phyloP scores from a whole-genome alignment of 495 filamentous ascomycete species.

The Xylaria cubensis region DNA sequence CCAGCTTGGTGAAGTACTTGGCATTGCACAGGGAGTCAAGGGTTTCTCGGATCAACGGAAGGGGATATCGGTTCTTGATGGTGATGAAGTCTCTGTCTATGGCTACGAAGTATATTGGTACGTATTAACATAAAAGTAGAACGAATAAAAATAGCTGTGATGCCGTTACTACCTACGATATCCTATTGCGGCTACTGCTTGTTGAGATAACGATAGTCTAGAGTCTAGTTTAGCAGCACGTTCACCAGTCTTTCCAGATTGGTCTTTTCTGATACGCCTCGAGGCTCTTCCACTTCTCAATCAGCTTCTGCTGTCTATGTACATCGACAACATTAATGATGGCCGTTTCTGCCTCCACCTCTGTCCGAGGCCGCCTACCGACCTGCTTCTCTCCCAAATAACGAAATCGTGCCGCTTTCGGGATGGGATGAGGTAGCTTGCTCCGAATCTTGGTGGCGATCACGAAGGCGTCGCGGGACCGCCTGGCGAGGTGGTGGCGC shows the following conservation, averaged over 20 bases:
- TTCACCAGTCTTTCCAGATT: constrained; percentile 41
- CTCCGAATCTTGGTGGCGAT: constrained; percentile 18
- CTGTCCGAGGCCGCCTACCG: background rate
- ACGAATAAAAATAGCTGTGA: background rate
- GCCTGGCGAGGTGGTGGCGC: background rate
- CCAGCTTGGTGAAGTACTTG: background rate
- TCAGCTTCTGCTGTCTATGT: constrained; percentile 22
- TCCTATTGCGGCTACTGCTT: background rate
- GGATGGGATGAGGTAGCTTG: background rate
- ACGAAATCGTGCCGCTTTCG: background rate
- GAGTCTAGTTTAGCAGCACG: background rate
- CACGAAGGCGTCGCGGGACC: constrained; percentile 19
- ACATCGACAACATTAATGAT: constrained; percentile 24
- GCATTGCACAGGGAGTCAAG: background rate
- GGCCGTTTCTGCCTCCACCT: constrained; percentile 1
- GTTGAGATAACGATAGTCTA: background rate
- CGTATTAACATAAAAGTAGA: background rate
- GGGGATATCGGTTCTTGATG: constrained; percentile 1
- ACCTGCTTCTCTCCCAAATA: background rate
- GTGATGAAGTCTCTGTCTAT: background rate
- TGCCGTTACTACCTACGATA: background rate
- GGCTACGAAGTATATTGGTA: background rate
- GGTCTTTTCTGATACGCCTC: constrained; percentile 28
- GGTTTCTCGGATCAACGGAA: background rate
- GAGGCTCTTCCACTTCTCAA: constrained; percentile 34